phyloP scores from a whole-genome alignment of 352 stramenopile species.

The Blastocystis sp. region DNA sequence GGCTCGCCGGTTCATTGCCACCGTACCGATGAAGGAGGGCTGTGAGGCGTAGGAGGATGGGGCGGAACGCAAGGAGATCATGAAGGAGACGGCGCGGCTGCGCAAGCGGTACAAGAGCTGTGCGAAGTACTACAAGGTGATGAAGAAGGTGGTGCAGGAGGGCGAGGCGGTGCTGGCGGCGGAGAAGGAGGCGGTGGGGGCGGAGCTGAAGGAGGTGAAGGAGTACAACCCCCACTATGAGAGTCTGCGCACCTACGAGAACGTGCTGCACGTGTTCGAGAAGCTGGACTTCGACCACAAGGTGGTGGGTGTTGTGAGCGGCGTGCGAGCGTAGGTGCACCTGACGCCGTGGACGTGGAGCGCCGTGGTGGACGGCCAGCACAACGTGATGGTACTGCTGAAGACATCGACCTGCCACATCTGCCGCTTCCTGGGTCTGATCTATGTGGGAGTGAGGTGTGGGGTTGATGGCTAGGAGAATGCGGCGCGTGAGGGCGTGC shows the following conservation, averaged over 20 bases:
- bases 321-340: not conserved
- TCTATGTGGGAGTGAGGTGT: slow-evolving; percentile 4
- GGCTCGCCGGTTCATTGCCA: slow-evolving; percentile 44
- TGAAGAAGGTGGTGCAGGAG: slow-evolving; percentile 39
- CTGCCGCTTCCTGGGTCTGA: slow-evolving; percentile 1
- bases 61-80: not conserved
- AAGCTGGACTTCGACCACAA: not conserved
- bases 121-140: slow-evolving; percentile 50
- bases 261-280: slow-evolving; percentile 31
- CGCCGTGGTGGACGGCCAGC: slow-evolving; percentile 31
- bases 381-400: slow-evolving; percentile 58
- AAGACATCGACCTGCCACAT: not conserved
- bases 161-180: not conserved
- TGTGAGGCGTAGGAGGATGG: not conserved
- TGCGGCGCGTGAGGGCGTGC: slow-evolving; percentile 16
- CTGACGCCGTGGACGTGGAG: slow-evolving; percentile 45
- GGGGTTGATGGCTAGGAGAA: slow-evolving; percentile 20
- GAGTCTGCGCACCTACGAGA: not conserved
- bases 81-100: slow-evolving; percentile 23
- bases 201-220: not conserved
- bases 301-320: not conserved
- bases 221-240: not conserved
- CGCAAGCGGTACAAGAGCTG: slow-evolving; percentile 7
- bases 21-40: not conserved
- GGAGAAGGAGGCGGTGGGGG: not conserved